A percentile compares a stretch with the other conserved stretches of the same genome.
These are phyloP conservation scores for Lipomyces chichibuensis DNA, from an alignment of 805 yeast species.

Conservation along the genomic window DNA sequence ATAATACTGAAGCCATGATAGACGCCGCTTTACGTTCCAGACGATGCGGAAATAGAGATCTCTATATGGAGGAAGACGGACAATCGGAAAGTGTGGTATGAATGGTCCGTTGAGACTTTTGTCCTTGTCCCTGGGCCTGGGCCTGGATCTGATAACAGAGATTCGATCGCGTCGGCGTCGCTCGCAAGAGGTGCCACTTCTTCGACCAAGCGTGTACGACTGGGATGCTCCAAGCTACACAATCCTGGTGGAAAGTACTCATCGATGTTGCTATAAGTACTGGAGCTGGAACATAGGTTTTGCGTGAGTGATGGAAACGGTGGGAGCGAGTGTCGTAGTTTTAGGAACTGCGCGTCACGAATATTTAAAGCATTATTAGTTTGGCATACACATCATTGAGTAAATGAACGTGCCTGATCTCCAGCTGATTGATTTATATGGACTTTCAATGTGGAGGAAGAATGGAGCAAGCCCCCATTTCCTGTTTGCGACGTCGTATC, in stretches of 20 bases:
- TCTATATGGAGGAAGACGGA: slow-evolving; percentile 54
- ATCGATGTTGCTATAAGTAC: slow-evolving; percentile 36
- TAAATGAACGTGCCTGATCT: not conserved
- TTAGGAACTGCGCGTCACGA: not conserved
- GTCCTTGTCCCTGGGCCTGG: slow-evolving; percentile 40
- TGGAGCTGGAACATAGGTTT: not conserved
- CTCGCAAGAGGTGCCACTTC: slow-evolving; percentile 6
- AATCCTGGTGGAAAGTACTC: slow-evolving; percentile 40
- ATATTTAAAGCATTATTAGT: not conserved
- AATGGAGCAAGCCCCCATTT: too few species aligned
- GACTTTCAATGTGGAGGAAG: too few species aligned
- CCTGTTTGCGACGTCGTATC: too few species aligned
- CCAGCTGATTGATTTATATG: too few species aligned
- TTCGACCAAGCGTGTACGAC: slow-evolving; percentile 37
- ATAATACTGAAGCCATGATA: not conserved
- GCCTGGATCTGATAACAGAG: slow-evolving; percentile 19
- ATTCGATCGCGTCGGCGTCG: slow-evolving; percentile 20
- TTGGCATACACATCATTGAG: not conserved
- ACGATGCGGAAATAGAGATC: slow-evolving; percentile 58
- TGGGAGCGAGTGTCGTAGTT: not conserved
- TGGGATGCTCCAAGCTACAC: slow-evolving; percentile 40
- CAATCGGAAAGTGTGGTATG: slow-evolving; percentile 61
- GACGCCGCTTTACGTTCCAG: slow-evolving; percentile 48
- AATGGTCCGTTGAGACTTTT: slow-evolving; percentile 63
- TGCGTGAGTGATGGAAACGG: not conserved